Evolutionary conservation across 108 stramenopile species (phyloP).

Genomic region (Nitzschia palea): DNA sequence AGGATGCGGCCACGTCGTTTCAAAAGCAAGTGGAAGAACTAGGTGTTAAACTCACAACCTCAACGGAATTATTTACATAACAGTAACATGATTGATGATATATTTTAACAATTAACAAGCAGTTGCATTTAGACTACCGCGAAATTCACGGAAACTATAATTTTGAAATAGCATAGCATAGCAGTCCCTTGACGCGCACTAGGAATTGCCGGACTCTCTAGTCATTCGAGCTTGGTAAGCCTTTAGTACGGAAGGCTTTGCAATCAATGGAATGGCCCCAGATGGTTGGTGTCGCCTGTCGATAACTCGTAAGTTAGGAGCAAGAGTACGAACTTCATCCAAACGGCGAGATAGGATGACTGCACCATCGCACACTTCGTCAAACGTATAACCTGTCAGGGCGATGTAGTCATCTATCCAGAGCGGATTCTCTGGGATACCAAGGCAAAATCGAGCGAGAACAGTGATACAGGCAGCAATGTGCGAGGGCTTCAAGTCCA

Average conservation of each 20-base stretch:
- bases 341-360: constrained; percentile 10
- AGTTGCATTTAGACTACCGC: no score
- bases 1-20: constrained; percentile 62
- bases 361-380: constrained; percentile 6
- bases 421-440: neutral
- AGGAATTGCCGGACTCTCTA: no score
- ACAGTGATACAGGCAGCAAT: constrained; percentile 21
- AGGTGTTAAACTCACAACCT: constrained; percentile 46
- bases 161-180: neutral
- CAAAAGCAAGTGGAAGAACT: constrained; percentile 56
- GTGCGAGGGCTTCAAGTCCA: constrained; percentile 12
- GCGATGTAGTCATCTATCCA: neutral
- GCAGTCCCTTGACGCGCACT: no score
- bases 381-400: constrained; percentile 7
- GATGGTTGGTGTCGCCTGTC: neutral
- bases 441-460: constrained; percentile 17
- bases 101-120: no score
- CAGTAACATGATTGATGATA: no score
- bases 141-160: no score
- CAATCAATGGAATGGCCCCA: constrained; percentile 12
- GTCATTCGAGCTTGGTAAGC: constrained; percentile 3
- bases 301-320: constrained; percentile 21
- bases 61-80: constrained; percentile 16
- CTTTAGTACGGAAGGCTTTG: neutral
- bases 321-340: neutral